Base-by-base conservation (phyloP, 2,329 filamentous ascomycete species). In the Pseudogymnoascus sp. region DNA sequence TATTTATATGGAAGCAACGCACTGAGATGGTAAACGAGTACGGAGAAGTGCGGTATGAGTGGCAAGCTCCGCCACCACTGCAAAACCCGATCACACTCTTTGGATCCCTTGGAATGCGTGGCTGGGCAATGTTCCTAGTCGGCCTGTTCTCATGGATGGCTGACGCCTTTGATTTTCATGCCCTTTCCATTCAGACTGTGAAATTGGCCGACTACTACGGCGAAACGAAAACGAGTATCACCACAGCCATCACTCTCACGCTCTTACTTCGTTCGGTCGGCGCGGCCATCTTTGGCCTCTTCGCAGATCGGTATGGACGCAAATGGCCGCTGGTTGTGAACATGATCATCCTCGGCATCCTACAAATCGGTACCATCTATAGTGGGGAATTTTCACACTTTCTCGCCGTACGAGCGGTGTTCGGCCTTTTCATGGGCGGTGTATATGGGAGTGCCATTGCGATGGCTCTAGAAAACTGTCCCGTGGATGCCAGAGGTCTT, bases 301-400 rank as follows among this genome's bases (percentile, higher is more conserved):
- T 87, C 1, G 88, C 88, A 69, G 90, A 94, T 74, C 85, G 85
- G 65, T 93, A 84, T 73, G 90, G 90, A 4, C 84, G 90, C 63
- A 92, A 92, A 76, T 91, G 88, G 86, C 89, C 90, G 50, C 90
- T 92, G 87, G 86, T 92, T 7, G 69, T 84, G 69, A 93, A 93
- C 78, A 89, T 92, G 84, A 78, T 92, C 64, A 76, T 91, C 23
- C 79, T 90, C 3, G 86, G 86, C 47, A 71, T 82, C 21, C 76
- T 88, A 3, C 84, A 89, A 72, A 83, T 92, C 64, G 88, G 84
- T 31, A 92, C 90, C 28, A 91, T 91, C 70, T 92, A 90, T 76
- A 82, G 84, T 71, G 59, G 64, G 11, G 70, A 66, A 6, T 70
- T 67, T 60, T 60, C 66, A n/a, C 63, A 70, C 16, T 92, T 92